phyloP scores from a whole-genome alignment of 2,329 filamentous ascomycete species.

The Penicillium sp. region DNA sequence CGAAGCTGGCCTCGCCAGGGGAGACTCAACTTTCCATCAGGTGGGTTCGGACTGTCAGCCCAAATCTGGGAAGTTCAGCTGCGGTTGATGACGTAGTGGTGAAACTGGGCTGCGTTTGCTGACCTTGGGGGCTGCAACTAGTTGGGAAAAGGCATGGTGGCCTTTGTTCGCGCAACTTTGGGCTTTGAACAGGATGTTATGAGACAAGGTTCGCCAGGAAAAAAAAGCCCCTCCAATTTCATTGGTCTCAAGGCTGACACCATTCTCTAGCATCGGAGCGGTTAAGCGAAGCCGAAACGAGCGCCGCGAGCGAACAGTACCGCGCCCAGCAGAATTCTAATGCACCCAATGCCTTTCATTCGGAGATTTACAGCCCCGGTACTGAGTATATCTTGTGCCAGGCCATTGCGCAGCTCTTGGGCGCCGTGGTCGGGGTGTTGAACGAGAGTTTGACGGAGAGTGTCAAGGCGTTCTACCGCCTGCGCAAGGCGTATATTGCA shows the following conservation, averaged over 20 bases:
- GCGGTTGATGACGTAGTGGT: constrained; percentile 7
- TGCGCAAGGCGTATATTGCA: constrained; percentile 83
- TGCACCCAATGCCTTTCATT: constrained; percentile 54
- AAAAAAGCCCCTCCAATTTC: background rate
- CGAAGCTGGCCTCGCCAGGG: constrained; percentile 69
- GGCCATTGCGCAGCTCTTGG: constrained; percentile 85
- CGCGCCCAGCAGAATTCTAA: constrained; percentile 67
- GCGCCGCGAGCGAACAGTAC: constrained; percentile 74
- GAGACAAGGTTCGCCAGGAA: constrained; percentile 60
- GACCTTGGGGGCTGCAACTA: constrained; percentile 34
- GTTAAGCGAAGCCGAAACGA: constrained; percentile 73
- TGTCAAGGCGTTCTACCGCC: constrained; percentile 87
- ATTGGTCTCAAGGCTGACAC: background rate
- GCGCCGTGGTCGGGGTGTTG: constrained; percentile 81
- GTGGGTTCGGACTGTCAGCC: constrained; percentile 37
- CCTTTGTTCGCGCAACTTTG: constrained; percentile 81
- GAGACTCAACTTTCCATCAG: constrained; percentile 83
- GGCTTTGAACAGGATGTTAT: constrained; percentile 93
- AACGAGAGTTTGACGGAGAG: constrained; percentile 92
- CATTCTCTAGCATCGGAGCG: constrained; percentile 61
- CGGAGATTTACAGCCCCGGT: constrained; percentile 74
- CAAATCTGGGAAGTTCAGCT: background rate
- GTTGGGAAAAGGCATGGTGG: constrained; percentile 76
- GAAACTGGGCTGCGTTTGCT: background rate
- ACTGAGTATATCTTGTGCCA: constrained; percentile 84